Evolutionary conservation across 2,329 filamentous ascomycete species (phyloP), one percentile per base, ranked within the genome.

Genomic region (Alternaria sp.): DNA sequence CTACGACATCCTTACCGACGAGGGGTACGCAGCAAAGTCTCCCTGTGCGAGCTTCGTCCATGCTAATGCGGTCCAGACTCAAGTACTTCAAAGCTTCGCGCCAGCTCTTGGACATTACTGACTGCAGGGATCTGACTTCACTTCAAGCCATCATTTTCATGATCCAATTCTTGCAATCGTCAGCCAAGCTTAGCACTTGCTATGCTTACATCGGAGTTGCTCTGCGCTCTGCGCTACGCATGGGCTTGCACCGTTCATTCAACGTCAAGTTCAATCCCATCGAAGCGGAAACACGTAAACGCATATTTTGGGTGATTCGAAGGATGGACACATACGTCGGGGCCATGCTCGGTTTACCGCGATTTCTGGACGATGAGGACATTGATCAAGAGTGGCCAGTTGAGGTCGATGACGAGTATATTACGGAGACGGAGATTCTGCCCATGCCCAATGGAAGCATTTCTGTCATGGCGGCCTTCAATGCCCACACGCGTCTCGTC

Each of bases 401-500:
- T 10, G 83, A 84, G 65, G 78, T 84, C 8, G 83, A 85, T 62
- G 84, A 85, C 59, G 83, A 85, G 59, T 84, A 81, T 68, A 83
- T 85, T 57, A 85, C 83, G 6, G 80, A 82, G 61, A 80, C 80
- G 23, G 82, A 81, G 45, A 83, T 82, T n/a, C 69, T 82, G 54
- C 82, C 86, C 3, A 86, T 88, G 82, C 87, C 87, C 4, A 76
- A 84, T 28, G 85, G 85, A 45, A 79, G 80, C 21, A 84, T 87
- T 3, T 85, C 87, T 5, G 70, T 89, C n/a, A 85, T 89, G 80
- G 83, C 84, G 23, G 88, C 86, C 15, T 85, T 85, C 65, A 90
- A 89, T 73, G 86, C 86, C 2, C 88, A 90, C 66, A 87, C 86
- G 5, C 82, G 82, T 47, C 81, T 90, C 21, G 83, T 87, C 6